phyloP scores from a whole-genome alignment of 2,329 filamentous ascomycete genomes.

The Bipolaris gigantea region DNA sequence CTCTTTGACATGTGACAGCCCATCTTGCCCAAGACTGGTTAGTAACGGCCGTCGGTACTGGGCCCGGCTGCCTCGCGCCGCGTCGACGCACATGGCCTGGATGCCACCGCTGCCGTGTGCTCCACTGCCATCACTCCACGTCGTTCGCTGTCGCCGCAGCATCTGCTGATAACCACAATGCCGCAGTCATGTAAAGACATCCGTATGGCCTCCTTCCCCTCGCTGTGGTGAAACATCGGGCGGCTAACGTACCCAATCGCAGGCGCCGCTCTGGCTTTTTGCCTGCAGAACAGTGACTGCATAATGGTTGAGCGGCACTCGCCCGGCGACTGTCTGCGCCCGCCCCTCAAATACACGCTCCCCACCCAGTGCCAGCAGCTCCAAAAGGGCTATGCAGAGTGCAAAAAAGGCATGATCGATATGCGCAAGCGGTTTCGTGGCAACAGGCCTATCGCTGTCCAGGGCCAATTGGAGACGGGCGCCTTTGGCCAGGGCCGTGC shows the following conservation, averaged over 20 bases:
- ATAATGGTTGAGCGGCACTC: conserved; percentile 88
- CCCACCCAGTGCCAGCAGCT: conserved; percentile 90
- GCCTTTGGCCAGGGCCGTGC: conserved; percentile 34
- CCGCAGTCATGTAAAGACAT: conserved; percentile 97
- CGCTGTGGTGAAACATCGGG: background rate
- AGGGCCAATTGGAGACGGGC: conserved; percentile 39
- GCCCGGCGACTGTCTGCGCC: conserved; percentile 83
- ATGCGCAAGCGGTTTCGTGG: conserved; percentile 98
- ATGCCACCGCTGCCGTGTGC: background rate
- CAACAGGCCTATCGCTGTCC: conserved; percentile 73
- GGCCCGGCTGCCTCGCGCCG: conserved; percentile 10
- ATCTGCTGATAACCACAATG: conserved; percentile 57
- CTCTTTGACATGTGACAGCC: conserved; percentile 28
- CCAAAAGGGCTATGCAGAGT: conserved; percentile 86
- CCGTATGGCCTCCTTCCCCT: conserved; percentile 61
- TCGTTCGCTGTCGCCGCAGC: background rate
- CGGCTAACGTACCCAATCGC: conserved; percentile 13
- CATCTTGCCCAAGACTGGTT: background rate
- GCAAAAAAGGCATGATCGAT: conserved; percentile 93
- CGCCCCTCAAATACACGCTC: conserved; percentile 77
- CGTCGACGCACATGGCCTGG: background rate
- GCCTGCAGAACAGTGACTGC: conserved; percentile 94
- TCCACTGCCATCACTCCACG: conserved; percentile 10
- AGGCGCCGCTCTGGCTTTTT: conserved; percentile 92
- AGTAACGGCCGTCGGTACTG: conserved; percentile 11